Conservation (phyloP, 2,329 filamentous ascomycete genomes). For the Colletotrichum lindemuthianum region DNA sequence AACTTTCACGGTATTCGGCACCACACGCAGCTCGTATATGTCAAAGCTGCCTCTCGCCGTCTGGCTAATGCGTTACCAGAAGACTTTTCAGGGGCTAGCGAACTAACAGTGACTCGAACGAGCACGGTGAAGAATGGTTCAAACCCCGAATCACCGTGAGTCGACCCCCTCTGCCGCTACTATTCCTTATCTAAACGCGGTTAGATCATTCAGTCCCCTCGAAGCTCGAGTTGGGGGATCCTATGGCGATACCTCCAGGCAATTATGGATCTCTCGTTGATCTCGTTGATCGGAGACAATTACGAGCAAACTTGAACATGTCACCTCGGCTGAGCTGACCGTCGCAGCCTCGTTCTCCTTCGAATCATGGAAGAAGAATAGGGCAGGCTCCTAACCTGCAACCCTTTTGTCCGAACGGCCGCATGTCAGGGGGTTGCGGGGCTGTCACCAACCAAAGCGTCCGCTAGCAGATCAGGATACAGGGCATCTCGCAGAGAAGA, state of each 20-base stretch:
- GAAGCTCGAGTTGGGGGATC: slow-evolving; percentile 1
- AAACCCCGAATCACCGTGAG: slow-evolving; percentile 13
- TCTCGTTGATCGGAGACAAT: too few relatives aligned
- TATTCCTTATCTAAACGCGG: slow-evolving; percentile 10
- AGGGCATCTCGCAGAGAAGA: slow-evolving; percentile 4
- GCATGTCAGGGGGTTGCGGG: slow-evolving; percentile 5
- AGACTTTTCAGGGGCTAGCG: background rate
- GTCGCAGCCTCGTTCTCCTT: background rate
- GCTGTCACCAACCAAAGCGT: background rate
- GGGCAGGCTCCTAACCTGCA: slow-evolving; percentile 9
- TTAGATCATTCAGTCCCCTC: slow-evolving; percentile 12
- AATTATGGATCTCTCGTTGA: too few relatives aligned
- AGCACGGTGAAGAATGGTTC: slow-evolving; percentile 17
- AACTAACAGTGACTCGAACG: slow-evolving; percentile 7
- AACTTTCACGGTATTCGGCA: too few relatives aligned
- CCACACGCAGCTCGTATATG: too few relatives aligned
- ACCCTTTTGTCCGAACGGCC: slow-evolving; percentile 12
- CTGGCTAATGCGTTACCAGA: slow-evolving; percentile 6
- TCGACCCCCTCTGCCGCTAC: slow-evolving; percentile 4
- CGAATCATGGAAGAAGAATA: too few relatives aligned
- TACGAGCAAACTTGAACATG: too few relatives aligned
- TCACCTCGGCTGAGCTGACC: too few relatives aligned
- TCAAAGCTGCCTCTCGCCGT: background rate
- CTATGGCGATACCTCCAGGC: too few relatives aligned
- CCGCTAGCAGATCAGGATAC: slow-evolving; percentile 15